phyloP scores from a whole-genome alignment of 116 monocot genomes.

The Phalaenopsis hybrid region DNA sequence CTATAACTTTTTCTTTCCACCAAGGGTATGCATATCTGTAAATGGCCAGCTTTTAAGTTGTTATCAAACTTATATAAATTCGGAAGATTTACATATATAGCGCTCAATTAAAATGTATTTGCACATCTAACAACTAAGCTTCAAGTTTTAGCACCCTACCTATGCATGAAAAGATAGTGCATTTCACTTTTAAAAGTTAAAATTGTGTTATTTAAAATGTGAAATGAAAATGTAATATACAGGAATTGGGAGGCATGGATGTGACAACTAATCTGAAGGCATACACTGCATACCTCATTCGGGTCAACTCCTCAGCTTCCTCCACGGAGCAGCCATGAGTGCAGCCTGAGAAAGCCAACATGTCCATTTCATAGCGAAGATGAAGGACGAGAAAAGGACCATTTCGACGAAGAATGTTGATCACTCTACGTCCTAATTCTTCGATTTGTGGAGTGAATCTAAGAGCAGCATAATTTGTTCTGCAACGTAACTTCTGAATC shows the following conservation, averaged over 20 bases:
- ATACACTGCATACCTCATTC: conserved; percentile 45
- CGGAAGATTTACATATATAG: no score
- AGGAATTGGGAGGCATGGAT: no score
- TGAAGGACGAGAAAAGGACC: conserved; percentile 75
- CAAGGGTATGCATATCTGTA: conserved; percentile 93
- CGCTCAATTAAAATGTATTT: no score
- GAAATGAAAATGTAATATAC: no score
- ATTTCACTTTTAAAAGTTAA: no score
- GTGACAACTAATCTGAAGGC: no score
- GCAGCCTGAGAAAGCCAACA: conserved; percentile 75
- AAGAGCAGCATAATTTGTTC: conserved; percentile 68
- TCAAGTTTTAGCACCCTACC: no score
- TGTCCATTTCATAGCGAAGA: conserved; percentile 76
- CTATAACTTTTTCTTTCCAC: conserved; percentile 95
- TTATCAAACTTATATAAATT: background rate
- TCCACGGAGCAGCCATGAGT: conserved; percentile 54
- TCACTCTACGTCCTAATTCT: conserved; percentile 51
- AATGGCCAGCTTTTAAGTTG: background rate
- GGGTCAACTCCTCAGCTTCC: conserved; percentile 58
- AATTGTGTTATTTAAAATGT: no score
- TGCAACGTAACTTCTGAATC: conserved; percentile 75
- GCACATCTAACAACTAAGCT: no score
- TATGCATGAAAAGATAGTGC: no score
- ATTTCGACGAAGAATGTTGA: conserved; percentile 36
- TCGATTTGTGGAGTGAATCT: conserved; percentile 81